Base-by-base conservation (phyloP, 495 filamentous ascomycete species). In the Aspergillus cristatus region DNA sequence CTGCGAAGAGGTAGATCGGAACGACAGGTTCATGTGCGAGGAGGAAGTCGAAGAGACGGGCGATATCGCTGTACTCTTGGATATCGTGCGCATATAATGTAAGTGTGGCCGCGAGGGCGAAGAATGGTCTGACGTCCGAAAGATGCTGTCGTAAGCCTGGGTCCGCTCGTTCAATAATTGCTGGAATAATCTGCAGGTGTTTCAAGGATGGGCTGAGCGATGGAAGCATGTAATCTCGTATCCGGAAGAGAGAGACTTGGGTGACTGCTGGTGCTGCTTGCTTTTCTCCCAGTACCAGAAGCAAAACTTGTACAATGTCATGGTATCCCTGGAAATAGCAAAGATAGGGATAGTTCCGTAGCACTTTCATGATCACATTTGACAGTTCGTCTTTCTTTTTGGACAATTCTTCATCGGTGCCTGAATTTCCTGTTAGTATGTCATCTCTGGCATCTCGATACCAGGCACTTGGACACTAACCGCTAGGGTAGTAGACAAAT, bases 261-360 rank as follows among this genome's bases (percentile, higher is more conserved):
- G 82, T 68, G 11, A 94, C 78, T 18, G 82, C 78, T 2, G 61
- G 48, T 18, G 67, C 51, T 3, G 70, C 58, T n/a, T 63, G 40
- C 4, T 75, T 68, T 24, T 65, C 55, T 14, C 79, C 82, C 2
- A 97, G 67, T 6, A 94, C 86, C 12, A 98, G 72, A 3, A 96
- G 74, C 32, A 98, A 69, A n/a, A 98, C 91, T 56, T 97, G 93
- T 45, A 84, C 90, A 51, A 98, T 96, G 61, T 98, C 91, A 55
- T 98, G 91, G 60, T 94, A 98, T 43, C 91, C 91, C 68, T 98
- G 91, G 63, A 97, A 97, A 62, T 98, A 98, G 62, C 76, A 83
- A 10, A 98, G 79, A 66, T 82, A 79, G 3, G 91, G 93, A 50
- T 95, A 71, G 7, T 75, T 71, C 13, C 91, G 75, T 16, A 96